A percentile compares a stretch with the other conserved stretches of the same genome.
These are phyloP conservation scores for Ustilago hordei DNA, from an alignment of 1,284 basidiomycete genomes.

Conservation along the genomic window DNA sequence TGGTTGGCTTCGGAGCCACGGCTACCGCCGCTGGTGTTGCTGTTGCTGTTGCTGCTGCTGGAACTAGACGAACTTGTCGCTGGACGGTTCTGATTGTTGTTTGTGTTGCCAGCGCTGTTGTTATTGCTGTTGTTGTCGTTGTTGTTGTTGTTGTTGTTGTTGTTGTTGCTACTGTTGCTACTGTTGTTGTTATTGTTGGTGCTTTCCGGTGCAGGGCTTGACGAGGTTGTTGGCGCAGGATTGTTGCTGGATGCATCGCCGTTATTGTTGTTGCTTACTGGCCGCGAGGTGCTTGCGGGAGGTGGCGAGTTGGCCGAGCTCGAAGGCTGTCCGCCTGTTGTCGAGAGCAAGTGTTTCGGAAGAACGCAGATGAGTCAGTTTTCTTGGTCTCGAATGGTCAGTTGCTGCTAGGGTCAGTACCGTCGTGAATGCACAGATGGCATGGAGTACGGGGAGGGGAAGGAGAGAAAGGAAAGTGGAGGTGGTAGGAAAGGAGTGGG, in stretches of 20 bases:
- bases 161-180: slow-evolving; percentile 13
- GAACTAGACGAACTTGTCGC: slow-evolving; percentile 10
- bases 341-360: background rate
- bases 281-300: slow-evolving; percentile 15
- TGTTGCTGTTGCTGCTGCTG: slow-evolving; percentile 17
- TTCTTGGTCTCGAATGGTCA: background rate
- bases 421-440: background rate
- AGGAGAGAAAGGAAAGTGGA: background rate
- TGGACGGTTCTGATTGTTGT: slow-evolving; percentile 17
- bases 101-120: slow-evolving; percentile 14
- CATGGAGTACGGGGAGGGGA: background rate
- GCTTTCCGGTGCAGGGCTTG: slow-evolving; percentile 22
- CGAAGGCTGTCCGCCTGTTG: slow-evolving; percentile 17
- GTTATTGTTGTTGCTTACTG: slow-evolving; percentile 22
- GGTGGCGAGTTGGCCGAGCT: slow-evolving; percentile 17
- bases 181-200: slow-evolving; percentile 17
- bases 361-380: slow-evolving; percentile 8
- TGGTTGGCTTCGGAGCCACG: slow-evolving; percentile 7
- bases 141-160: slow-evolving; percentile 13
- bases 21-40: slow-evolving; percentile 12
- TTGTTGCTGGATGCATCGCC: slow-evolving; percentile 12
- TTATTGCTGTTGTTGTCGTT: slow-evolving; percentile 2
- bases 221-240: slow-evolving; percentile 25
- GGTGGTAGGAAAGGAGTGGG: background rate
- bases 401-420: background rate